Conservation (phyloP, 2,329 filamentous ascomycete species). For the Pezizomycotina sp. region DNA sequence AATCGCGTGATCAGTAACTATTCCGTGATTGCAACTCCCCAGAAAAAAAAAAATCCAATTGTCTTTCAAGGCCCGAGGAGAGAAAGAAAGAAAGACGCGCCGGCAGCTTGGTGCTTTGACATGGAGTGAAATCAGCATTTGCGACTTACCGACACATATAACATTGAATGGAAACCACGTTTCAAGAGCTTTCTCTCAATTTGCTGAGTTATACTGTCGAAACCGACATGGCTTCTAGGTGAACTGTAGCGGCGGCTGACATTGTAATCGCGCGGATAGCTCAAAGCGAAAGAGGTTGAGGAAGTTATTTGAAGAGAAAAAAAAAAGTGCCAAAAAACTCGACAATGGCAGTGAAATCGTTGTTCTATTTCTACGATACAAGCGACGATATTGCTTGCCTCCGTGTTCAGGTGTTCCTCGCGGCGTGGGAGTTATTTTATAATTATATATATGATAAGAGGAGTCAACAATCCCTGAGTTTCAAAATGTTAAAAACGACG, state of each 20-base stretch:
- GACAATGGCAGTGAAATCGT: no score
- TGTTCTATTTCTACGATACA: no score
- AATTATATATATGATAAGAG: no score
- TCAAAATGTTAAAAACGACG: no score
- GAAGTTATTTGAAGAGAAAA: no score
- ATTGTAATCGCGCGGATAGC: constrained; percentile 7
- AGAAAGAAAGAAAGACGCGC: neutral
- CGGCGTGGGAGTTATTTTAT: no score
- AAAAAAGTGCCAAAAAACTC: no score
- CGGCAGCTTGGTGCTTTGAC: neutral
- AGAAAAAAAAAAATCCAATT: no score
- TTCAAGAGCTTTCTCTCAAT: constrained; percentile 99
- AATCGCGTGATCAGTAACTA: neutral
- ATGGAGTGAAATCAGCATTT: neutral
- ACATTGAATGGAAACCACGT: constrained; percentile 99
- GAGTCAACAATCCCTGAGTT: no score
- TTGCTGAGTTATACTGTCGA: constrained; percentile 98
- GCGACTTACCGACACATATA: constrained; percentile 84
- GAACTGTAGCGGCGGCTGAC: constrained; percentile 14
- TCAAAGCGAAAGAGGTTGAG: neutral
- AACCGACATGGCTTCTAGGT: constrained; percentile 93
- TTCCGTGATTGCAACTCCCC: constrained; percentile 4
- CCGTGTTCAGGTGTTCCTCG: no score
- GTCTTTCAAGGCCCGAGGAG: no score
- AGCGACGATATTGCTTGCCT: no score